A percentile compares a stretch with the other conserved stretches of the same genome.
Evolutionary conservation across 352 stramenopile genomes (phyloP).

Genomic region (Phytopythium litorale): DNA sequence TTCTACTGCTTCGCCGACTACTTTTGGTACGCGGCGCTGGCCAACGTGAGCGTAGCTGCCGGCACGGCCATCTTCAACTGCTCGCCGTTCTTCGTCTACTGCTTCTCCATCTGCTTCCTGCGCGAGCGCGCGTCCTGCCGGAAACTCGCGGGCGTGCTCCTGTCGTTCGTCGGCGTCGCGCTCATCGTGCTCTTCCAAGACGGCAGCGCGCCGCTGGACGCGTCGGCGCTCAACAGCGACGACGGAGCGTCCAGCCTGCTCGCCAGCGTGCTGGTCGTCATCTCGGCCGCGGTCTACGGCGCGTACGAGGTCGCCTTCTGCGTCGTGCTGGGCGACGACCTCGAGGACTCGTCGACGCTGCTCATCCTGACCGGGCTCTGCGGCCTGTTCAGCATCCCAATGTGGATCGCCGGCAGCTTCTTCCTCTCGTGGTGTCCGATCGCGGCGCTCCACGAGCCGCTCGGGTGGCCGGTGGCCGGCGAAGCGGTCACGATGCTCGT

Average conservation of each 20-base stretch:
- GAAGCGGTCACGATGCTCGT: conserved; percentile 35
- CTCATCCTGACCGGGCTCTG: conserved; percentile 41
- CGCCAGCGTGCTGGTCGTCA: conserved; percentile 39
- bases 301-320: conserved; percentile 46
- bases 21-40: conserved; percentile 40
- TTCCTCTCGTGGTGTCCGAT: conserved; percentile 34
- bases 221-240: conserved; percentile 11
- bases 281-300: conserved; percentile 39
- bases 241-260: conserved; percentile 27
- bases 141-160: conserved; percentile 29
- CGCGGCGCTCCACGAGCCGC: conserved; percentile 36
- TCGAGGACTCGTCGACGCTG: conserved; percentile 51
- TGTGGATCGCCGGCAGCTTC: conserved; percentile 42
- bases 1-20: conserved; percentile 43
- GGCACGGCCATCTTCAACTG: conserved; percentile 44
- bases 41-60: conserved; percentile 31
- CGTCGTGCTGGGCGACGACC: conserved; percentile 27
- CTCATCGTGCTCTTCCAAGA: conserved; percentile 26
- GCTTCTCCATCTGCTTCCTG: conserved; percentile 41
- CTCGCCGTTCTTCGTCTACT: conserved; percentile 47
- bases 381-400: conserved; percentile 39
- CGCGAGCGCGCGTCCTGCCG: conserved; percentile 19
- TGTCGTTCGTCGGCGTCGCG: conserved; percentile 28
- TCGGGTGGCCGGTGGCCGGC: conserved; percentile 33
- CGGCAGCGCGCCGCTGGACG: conserved; percentile 14